Percentiles rank a stretch among this genome's conserved stretches.
These are phyloP conservation scores for Aurantiochytrium sp. DNA, from an alignment of 108 stramenopile genomes.

Conservation along the genomic window DNA sequence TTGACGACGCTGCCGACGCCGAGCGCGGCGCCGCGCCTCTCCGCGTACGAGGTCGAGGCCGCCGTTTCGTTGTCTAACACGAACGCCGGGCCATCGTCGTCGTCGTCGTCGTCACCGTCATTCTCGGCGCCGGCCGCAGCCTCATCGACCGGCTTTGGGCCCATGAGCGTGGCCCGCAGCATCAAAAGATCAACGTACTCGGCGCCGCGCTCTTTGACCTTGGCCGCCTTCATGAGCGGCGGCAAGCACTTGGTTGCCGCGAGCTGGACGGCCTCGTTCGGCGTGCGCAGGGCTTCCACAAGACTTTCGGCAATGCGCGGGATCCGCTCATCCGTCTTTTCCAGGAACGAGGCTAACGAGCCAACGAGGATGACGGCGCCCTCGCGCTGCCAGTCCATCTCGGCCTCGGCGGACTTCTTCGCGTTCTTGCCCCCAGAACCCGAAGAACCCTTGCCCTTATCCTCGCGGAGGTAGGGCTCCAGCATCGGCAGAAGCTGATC, in stretches of 20 bases:
- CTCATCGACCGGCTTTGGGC: not conserved
- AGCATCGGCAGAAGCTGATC: not conserved
- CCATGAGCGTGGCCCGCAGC: not conserved
- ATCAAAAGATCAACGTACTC: not conserved
- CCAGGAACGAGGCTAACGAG: slow-evolving; percentile 49
- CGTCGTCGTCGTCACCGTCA: slow-evolving; percentile 1
- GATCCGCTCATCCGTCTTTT: slow-evolving; percentile 44
- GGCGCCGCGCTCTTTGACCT: not conserved
- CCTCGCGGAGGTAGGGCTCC: not conserved
- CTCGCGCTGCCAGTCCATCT: slow-evolving; percentile 23
- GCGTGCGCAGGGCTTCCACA: slow-evolving; percentile 46
- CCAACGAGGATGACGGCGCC: slow-evolving; percentile 58
- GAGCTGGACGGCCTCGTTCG: slow-evolving; percentile 55
- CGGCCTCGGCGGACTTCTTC: not conserved
- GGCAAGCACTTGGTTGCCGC: slow-evolving; percentile 55
- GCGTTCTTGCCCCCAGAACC: too few species aligned
- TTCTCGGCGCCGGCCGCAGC: not conserved
- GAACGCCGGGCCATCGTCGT: slow-evolving; percentile 6
- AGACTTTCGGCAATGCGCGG: slow-evolving; percentile 48
- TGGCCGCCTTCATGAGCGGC: slow-evolving; percentile 45
- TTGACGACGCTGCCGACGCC: slow-evolving; percentile 95
- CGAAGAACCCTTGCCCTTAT: not conserved
- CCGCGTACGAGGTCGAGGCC: not conserved
- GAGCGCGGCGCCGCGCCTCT: slow-evolving; percentile 83
- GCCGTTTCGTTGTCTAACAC: not conserved